phyloP scores from a whole-genome alignment of 179 eudicot genomes.

The Gypsophila paniculata region DNA sequence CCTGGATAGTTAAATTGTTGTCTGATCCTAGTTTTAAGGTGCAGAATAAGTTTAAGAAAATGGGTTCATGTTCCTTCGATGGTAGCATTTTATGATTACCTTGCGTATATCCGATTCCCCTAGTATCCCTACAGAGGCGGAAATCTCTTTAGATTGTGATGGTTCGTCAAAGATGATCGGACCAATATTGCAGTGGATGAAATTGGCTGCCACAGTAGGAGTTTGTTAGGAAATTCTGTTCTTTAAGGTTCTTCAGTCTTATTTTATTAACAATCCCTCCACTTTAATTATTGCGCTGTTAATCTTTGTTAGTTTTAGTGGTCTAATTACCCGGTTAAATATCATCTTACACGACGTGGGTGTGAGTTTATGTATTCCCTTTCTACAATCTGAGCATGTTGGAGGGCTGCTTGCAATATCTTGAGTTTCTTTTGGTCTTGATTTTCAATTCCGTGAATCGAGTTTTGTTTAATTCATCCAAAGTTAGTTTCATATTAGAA shows the following conservation, averaged over 20 bases:
- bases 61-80: not conserved
- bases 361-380: not conserved
- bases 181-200: not conserved
- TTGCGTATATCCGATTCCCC: not conserved
- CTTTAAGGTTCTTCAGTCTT: not conserved
- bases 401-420: not conserved
- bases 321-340: not conserved
- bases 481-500: not conserved
- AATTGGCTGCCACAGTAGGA: not conserved
- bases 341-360: not conserved
- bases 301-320: not conserved
- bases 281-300: not conserved
- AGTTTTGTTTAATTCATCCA: not conserved
- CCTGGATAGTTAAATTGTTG: not conserved
- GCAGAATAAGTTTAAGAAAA: not conserved
- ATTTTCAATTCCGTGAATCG: not conserved
- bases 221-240: not conserved
- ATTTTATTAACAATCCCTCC: not conserved
- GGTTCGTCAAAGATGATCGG: not conserved
- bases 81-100: not conserved
- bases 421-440: not conserved
- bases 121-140: not conserved
- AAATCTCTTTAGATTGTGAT: not conserved
- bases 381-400: not conserved
- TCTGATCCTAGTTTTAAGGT: slow-evolving; percentile 1